Conservation (phyloP, 169 alveolate species). For the Plasmodium fragile region DNA sequence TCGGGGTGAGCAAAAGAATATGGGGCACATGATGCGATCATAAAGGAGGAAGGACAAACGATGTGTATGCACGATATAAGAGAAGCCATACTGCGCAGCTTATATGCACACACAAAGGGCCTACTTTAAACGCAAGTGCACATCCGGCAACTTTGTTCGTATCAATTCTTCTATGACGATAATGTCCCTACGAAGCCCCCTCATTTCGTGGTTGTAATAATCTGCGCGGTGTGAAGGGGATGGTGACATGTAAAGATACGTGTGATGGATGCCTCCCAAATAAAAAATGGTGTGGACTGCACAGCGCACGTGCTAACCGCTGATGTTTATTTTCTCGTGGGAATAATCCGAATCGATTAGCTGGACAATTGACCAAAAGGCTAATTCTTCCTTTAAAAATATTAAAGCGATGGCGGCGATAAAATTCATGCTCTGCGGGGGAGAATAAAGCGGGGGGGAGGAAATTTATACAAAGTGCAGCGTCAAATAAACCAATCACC, state of each 20-base stretch:
- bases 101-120: not conserved
- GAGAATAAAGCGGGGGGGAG: not conserved
- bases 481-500: not conserved
- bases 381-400: conserved; percentile 87
- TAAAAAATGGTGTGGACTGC: not conserved
- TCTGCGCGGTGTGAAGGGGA: conserved; percentile 50
- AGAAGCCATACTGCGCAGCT: not conserved
- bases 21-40: not conserved
- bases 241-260: not conserved
- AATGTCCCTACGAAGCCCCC: conserved; percentile 86
- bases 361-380: conserved; percentile 91
- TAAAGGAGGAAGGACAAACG: not conserved
- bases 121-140: conserved; percentile 82
- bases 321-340: conserved; percentile 84
- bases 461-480: not conserved
- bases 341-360: conserved; percentile 83
- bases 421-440: conserved; percentile 84
- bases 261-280: not conserved
- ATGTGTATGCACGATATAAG: not conserved
- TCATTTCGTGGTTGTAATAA: conserved; percentile 89
- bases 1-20: not conserved
- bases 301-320: conserved; percentile 74
- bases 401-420: conserved; percentile 88
- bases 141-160: conserved; percentile 79
- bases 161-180: conserved; percentile 85